Base-by-base conservation (phyloP, 352 stramenopile genomes). In the Halophytophthora batemanensis region DNA sequence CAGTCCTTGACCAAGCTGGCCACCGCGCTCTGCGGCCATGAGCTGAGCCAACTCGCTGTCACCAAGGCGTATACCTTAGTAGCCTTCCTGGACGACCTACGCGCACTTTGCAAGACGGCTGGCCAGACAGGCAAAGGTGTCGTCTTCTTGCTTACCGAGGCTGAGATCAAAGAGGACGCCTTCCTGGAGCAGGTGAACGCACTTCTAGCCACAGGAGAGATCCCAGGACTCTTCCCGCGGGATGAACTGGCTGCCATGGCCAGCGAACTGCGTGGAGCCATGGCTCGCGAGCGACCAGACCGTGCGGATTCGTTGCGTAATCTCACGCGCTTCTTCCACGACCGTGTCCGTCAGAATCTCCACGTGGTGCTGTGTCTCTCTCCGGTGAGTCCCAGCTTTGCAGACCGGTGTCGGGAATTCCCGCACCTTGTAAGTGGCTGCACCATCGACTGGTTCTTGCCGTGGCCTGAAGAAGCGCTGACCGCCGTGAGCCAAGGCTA, bases 171-270 rank as follows among this genome's bases (percentile, higher is more conserved):
- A 57, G 80, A 96, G 34, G 88, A 97, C 23, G 70, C 66, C 1
- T 97, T 97, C 56, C 50, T 97, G 1, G 90, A 97, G 39, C 69
- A 90, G 29, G 82, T 97, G 33, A 97, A 97, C 51, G 73, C 71
- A 48, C 67, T 97, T 7, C 60, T 97, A 6, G 85, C 83, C 4
- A 66, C 56, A 2, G 87, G 90, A 2, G 87, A 97, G 46, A 64
- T 97, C 3, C 68, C 86, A 2, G 85, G 85, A 7, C 55, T 97
- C 3, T 97, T 96, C 56, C 80, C 86, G 8, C 86, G 91, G 23
- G 90, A 97, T 45, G 88, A 97, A 59, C 59, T 97, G 21, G 69
- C 75, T 1, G 84, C 90, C 7, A 89, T 97, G 64, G 81, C 82
- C 6, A 80, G 73, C 7, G 89, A 97, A 39, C 61, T 97, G 17